These are phyloP conservation scores for Acanthochlamys bracteata DNA, from an alignment of 106 monocot species.

Conservation along the genomic window DNA sequence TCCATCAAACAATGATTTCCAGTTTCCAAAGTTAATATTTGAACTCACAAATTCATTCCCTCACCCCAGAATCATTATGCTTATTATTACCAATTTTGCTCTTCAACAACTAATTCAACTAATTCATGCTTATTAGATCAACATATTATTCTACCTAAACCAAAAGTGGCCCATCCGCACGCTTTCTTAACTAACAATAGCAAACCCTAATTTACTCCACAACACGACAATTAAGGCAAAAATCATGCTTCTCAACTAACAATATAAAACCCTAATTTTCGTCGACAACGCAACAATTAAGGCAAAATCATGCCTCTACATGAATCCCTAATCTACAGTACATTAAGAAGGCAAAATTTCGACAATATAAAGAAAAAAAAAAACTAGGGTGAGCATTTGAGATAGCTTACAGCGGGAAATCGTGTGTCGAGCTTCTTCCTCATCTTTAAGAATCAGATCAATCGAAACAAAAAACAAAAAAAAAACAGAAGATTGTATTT, in stretches of 20 bases:
- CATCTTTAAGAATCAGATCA: conserved; percentile 15
- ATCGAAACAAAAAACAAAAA: too few relatives aligned
- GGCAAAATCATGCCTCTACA: background rate
- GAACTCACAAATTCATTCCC: too few relatives aligned
- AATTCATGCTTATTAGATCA: background rate
- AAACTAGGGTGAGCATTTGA: background rate
- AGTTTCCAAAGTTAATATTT: too few relatives aligned
- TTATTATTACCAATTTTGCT: background rate
- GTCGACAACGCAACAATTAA: background rate
- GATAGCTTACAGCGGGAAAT: conserved; percentile 56
- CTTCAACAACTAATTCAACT: background rate
- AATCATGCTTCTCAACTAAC: background rate
- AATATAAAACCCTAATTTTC: background rate
- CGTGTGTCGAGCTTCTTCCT: conserved; percentile 88
- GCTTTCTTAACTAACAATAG: background rate
- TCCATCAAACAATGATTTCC: too few relatives aligned
- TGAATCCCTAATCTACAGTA: background rate
- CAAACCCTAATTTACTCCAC: background rate
- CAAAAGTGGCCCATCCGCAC: background rate
- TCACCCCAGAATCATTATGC: background rate
- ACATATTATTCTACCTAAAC: background rate
- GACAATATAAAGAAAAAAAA: background rate
- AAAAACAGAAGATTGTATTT: too few relatives aligned
- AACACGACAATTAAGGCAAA: background rate
- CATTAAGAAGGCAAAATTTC: background rate